Evolutionary conservation across 768 basidiomycete species (phyloP).

Genomic region (Leccinum imitatum): DNA sequence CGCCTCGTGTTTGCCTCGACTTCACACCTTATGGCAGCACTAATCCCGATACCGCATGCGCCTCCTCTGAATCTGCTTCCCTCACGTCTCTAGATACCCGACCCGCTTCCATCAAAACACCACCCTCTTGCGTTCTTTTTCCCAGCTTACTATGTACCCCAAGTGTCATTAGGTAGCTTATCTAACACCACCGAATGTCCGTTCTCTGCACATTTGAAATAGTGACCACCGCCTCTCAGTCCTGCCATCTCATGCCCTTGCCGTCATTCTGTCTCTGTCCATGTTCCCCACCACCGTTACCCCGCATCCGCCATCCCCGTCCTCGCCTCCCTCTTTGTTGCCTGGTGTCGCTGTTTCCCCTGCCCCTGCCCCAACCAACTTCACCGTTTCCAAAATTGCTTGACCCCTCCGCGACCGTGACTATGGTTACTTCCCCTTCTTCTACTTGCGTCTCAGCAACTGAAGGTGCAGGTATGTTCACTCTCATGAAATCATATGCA

Average conservation of each 20-base stretch:
- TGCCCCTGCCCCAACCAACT: not conserved
- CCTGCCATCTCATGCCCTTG: not conserved
- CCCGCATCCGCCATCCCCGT: conserved; percentile 1
- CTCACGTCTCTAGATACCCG: conserved; percentile 7
- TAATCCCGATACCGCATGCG: conserved; percentile 6
- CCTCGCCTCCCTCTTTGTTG: not conserved
- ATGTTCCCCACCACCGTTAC: not conserved
- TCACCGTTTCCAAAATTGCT: not conserved
- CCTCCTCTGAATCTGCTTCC: not conserved
- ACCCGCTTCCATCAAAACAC: conserved; percentile 10
- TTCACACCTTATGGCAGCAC: conserved; percentile 8
- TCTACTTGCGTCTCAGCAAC: not conserved
- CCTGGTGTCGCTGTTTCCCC: not conserved
- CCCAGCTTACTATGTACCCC: conserved; percentile 2
- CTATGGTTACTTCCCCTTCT: not conserved
- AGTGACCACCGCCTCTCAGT: not conserved
- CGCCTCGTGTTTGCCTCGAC: conserved; percentile 1
- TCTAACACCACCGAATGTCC: not conserved
- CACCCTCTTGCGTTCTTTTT: conserved; percentile 11
- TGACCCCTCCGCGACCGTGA: not conserved
- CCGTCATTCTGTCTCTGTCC: conserved; percentile 1
- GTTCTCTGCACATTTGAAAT: not conserved
- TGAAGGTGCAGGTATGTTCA: conserved; percentile 36
- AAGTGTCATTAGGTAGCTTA: not conserved
- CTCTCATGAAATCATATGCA: conserved; percentile 58